A percentile compares a stretch with the other conserved stretches of the same genome.
These are phyloP conservation scores for Tephrocybe sp. DNA, from an alignment of 768 basidiomycete genomes.

Conservation along the genomic window DNA sequence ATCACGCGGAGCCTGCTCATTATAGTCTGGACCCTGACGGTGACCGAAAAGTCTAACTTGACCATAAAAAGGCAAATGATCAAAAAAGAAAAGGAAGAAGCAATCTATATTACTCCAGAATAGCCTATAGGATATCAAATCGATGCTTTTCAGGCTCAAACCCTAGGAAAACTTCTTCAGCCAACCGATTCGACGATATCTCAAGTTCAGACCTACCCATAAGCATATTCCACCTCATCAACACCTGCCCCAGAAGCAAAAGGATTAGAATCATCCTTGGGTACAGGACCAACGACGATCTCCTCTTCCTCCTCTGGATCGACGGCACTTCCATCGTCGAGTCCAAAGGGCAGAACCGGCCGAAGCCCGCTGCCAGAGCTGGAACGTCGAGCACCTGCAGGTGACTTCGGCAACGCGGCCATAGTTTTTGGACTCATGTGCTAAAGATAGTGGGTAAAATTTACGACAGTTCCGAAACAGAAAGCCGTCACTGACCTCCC, in stretches of 20 bases:
- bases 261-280: constrained; percentile 67
- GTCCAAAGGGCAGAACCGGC: constrained; percentile 70
- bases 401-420: constrained; percentile 90
- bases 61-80: no score
- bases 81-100: no score
- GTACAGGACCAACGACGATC: constrained; percentile 70
- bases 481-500: constrained; percentile 69
- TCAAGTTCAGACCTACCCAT: constrained; percentile 55
- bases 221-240: constrained; percentile 88
- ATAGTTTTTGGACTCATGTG: constrained; percentile 97
- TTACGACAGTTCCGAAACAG: neutral
- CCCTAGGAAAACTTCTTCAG: constrained; percentile 1
- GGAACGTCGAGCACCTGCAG: constrained; percentile 76
- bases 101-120: neutral
- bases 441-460: constrained; percentile 34
- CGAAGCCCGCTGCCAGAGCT: constrained; percentile 83
- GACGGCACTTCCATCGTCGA: constrained; percentile 74
- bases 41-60: no score
- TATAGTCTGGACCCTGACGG: no score
- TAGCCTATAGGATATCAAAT: no score
- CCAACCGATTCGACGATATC: neutral
- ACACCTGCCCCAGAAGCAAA: constrained; percentile 82
- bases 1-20: no score
- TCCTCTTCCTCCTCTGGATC: constrained; percentile 74
- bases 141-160: neutral